Conservation (phyloP, 805 yeast species). For the Jamesozyma spencerorum region DNA sequence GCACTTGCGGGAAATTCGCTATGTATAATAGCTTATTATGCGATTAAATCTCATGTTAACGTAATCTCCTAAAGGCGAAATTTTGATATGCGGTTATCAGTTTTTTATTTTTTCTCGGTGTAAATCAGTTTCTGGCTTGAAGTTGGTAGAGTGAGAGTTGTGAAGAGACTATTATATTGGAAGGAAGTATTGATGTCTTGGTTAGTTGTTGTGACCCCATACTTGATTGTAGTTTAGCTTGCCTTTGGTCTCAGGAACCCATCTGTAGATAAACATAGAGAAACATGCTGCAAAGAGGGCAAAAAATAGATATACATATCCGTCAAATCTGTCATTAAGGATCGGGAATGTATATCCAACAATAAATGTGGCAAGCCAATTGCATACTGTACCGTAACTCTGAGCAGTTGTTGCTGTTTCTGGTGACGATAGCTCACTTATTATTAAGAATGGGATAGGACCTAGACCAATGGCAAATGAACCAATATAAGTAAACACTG, state of each 20-base stretch:
- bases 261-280: conserved; percentile 31
- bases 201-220: conserved; percentile 13
- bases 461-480: conserved; percentile 90
- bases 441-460: conserved; percentile 85
- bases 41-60: too few relatives aligned
- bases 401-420: conserved; percentile 81
- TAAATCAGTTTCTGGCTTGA: background rate
- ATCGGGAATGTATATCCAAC: conserved; percentile 78
- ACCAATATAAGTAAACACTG: conserved; percentile 66
- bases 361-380: conserved; percentile 83
- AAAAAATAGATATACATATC: conserved; percentile 69
- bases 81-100: too few relatives aligned
- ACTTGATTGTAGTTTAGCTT: conserved; percentile 14
- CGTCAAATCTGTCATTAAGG: conserved; percentile 56
- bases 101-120: too few relatives aligned
- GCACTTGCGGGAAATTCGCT: too few relatives aligned
- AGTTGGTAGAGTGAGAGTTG: too few relatives aligned
- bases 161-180: too few relatives aligned
- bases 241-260: conserved; percentile 19
- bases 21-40: too few relatives aligned
- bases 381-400: conserved; percentile 82
- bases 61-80: too few relatives aligned
- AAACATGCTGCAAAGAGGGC: conserved; percentile 47
- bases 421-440: conserved; percentile 72
- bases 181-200: too few relatives aligned